Conservation (phyloP, 257 asterid species). For the Sherardia arvensis region DNA sequence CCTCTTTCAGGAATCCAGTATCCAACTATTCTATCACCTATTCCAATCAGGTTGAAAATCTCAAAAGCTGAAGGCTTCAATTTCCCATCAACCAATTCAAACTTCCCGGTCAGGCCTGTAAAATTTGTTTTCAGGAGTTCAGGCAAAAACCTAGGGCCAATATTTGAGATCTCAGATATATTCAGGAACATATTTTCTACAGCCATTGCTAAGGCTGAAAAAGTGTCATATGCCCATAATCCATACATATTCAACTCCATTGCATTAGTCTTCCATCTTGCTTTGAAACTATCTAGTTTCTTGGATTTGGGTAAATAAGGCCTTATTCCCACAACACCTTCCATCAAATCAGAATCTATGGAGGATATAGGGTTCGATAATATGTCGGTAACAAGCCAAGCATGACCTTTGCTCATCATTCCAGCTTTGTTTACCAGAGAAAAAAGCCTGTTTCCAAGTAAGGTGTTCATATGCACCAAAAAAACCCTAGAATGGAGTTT, state of each 20-base stretch:
- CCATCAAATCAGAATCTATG: slow-evolving; percentile 32
- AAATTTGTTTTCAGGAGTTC: slow-evolving; percentile 27
- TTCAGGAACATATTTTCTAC: slow-evolving; percentile 29
- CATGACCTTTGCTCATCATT: slow-evolving; percentile 43
- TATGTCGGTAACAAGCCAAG: slow-evolving; percentile 50
- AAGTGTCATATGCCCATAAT: slow-evolving; percentile 53
- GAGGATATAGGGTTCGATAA: slow-evolving; percentile 36
- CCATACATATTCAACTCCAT: slow-evolving; percentile 38
- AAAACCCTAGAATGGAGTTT: slow-evolving; percentile 32
- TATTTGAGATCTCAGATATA: slow-evolving; percentile 7
- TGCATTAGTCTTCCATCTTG: slow-evolving; percentile 34
- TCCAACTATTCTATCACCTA: slow-evolving; percentile 46
- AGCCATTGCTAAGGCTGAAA: slow-evolving; percentile 45
- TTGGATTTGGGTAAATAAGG: slow-evolving; percentile 28
- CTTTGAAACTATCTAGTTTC: slow-evolving; percentile 29
- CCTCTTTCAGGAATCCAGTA: slow-evolving; percentile 46
- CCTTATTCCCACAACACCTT: slow-evolving; percentile 64
- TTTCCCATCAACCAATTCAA: slow-evolving; percentile 28
- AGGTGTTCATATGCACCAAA: slow-evolving; percentile 40
- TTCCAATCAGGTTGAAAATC: slow-evolving; percentile 46
- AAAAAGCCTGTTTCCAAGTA: slow-evolving; percentile 31
- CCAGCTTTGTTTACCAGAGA: slow-evolving; percentile 27
- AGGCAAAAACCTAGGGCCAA: slow-evolving; percentile 32
- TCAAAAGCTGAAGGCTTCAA: slow-evolving; percentile 28
- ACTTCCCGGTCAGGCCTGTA: slow-evolving; percentile 43